These are phyloP conservation scores for Hypoxylon sp. DNA, from an alignment of 2,329 filamentous ascomycete genomes.

Conservation along the genomic window DNA sequence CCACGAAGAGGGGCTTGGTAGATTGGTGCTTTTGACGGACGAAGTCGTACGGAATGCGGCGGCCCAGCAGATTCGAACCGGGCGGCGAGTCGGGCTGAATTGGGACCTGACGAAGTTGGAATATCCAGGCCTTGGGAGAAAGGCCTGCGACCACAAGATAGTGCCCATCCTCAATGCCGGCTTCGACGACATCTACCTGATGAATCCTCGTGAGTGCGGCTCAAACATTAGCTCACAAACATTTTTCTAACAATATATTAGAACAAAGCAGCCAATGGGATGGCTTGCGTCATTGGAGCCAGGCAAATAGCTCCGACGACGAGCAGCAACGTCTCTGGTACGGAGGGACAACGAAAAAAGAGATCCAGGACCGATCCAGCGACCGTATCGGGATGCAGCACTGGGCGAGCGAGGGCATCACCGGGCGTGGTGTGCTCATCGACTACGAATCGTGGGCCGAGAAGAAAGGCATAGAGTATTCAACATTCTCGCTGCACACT, in stretches of 20 bases:
- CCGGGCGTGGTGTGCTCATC: constrained; percentile 62
- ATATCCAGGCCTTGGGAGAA: constrained; percentile 64
- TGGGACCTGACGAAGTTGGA: constrained; percentile 69
- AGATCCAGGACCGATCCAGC: constrained; percentile 59
- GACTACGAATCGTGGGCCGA: constrained; percentile 62
- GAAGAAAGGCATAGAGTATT: constrained; percentile 54
- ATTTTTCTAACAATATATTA: constrained; percentile 17
- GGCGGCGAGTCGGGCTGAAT: constrained; percentile 62
- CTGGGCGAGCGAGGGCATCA: constrained; percentile 56
- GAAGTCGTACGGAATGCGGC: constrained; percentile 63
- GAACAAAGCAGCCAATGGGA: constrained; percentile 65
- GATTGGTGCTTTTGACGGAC: constrained; percentile 63
- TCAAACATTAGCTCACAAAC: neutral
- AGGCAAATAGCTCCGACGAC: constrained; percentile 41
- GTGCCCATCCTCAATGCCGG: constrained; percentile 60
- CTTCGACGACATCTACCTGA: constrained; percentile 63
- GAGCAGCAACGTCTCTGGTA: constrained; percentile 58
- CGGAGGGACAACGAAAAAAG: constrained; percentile 55
- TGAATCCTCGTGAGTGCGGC: constrained; percentile 58
- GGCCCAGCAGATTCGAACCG: constrained; percentile 62
- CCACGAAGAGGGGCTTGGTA: constrained; percentile 64
- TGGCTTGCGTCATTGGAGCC: constrained; percentile 60
- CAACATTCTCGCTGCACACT: constrained; percentile 55
- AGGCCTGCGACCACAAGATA: constrained; percentile 63
- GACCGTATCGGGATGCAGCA: constrained; percentile 61